phyloP scores from a whole-genome alignment of 257 asterid species.

The Marsdenia floribunda region DNA sequence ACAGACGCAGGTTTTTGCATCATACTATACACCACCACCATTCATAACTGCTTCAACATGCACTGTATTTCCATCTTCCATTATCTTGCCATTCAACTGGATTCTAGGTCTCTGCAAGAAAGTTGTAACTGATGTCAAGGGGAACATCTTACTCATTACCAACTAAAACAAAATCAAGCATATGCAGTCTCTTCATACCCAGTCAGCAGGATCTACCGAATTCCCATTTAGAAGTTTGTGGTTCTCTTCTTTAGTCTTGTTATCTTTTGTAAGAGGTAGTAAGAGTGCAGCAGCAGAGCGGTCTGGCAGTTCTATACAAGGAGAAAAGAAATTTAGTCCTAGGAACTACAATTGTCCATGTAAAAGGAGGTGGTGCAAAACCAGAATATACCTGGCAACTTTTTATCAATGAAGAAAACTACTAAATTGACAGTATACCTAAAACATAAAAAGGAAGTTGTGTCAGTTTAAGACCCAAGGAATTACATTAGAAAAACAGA shows the following conservation, averaged over 20 bases:
- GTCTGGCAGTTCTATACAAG: conserved; percentile 70
- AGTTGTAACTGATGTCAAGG: conserved; percentile 11
- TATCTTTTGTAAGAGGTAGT: conserved; percentile 75
- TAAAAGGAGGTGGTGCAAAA: not conserved
- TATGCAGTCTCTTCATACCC: conserved; percentile 41
- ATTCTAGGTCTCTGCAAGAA: conserved; percentile 71
- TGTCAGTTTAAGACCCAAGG: not conserved
- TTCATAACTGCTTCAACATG: conserved; percentile 69
- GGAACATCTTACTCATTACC: not conserved
- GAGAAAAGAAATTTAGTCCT: not conserved
- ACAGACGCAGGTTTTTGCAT: not conserved
- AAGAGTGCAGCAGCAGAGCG: conserved; percentile 57
- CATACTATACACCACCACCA: conserved; percentile 51
- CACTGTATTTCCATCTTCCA: conserved; percentile 71
- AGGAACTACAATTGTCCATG: not conserved
- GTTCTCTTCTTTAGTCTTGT: conserved; percentile 64
- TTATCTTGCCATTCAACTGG: conserved; percentile 86
- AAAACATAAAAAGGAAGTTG: conserved; percentile 17
- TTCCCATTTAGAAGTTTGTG: conserved; percentile 76
- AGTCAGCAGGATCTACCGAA: conserved; percentile 63
- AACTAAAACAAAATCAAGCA: not conserved
- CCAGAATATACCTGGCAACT: conserved; percentile 61
- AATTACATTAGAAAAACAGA: conserved; percentile 1
- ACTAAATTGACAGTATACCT: conserved; percentile 97
- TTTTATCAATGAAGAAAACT: conserved; percentile 85